Percentiles rank a stretch among this genome's conserved stretches.
Conservation (phyloP, 306 rosid genomes). For the Psophocarpus tetragonolobus region DNA sequence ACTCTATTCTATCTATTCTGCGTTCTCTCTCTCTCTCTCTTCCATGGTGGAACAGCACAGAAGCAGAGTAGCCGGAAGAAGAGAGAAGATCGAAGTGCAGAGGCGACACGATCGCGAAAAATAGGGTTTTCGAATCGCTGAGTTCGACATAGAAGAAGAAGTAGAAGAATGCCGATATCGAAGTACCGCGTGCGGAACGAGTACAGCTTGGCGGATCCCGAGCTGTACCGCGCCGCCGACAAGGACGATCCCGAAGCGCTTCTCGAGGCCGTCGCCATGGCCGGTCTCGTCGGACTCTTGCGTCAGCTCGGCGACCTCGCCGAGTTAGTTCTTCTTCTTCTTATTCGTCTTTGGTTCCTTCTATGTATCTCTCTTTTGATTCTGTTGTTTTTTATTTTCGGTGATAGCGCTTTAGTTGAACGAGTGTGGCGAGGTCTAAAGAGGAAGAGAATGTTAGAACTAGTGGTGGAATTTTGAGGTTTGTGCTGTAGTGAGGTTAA, state of each 20-base stretch:
- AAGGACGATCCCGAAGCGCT: constrained; percentile 97
- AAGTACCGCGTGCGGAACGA: constrained; percentile 85
- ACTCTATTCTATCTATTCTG: constrained; percentile 17
- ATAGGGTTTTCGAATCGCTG: constrained; percentile 38
- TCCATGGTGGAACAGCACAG: constrained; percentile 58
- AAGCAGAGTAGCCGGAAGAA: constrained; percentile 40
- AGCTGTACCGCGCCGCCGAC: constrained; percentile 85
- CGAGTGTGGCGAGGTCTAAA: neutral
- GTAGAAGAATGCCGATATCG: constrained; percentile 68
- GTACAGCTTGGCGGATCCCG: constrained; percentile 90
- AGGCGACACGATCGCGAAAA: neutral
- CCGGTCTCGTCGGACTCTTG: constrained; percentile 92
- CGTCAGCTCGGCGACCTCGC: constrained; percentile 99
- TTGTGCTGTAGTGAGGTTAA: constrained; percentile 20
- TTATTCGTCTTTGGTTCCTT: neutral
- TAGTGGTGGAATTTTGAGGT: neutral
- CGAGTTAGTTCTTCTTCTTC: constrained; percentile 42
- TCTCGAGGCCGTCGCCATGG: constrained; percentile 95
- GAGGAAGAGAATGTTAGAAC: neutral
- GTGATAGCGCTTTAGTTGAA: constrained; percentile 15
- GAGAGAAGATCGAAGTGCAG: neutral
- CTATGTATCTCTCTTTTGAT: neutral
- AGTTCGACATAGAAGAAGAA: neutral
- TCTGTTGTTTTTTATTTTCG: constrained; percentile 32
- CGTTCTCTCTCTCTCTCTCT: constrained; percentile 27